Conservation (phyloP, 1,284 basidiomycete species). For the Ustilago xerochloae region DNA sequence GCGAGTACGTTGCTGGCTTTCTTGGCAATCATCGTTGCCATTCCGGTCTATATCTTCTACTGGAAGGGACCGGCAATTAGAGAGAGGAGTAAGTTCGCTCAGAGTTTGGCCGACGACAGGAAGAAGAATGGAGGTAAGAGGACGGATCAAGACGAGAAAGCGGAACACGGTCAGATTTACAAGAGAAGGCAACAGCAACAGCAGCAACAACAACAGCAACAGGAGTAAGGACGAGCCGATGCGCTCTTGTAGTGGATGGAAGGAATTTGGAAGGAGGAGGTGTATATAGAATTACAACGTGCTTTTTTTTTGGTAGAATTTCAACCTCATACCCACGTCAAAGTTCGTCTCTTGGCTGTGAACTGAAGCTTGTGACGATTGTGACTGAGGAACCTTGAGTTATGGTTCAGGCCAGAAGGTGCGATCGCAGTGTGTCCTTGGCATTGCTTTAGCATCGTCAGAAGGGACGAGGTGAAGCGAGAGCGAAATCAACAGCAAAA, state of each 20-base stretch:
- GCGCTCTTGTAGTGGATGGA: background rate
- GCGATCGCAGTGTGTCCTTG: too few species aligned
- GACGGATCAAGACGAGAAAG: slow-evolving; percentile 36
- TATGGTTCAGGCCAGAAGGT: too few species aligned
- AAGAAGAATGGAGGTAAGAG: slow-evolving; percentile 51
- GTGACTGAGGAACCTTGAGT: too few species aligned
- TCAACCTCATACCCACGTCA: too few species aligned
- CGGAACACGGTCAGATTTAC: slow-evolving; percentile 21
- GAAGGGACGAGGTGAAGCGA: too few species aligned
- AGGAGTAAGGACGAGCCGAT: background rate
- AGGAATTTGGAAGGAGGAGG: too few species aligned
- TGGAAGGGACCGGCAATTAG: slow-evolving; percentile 68
- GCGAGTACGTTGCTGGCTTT: slow-evolving; percentile 69
- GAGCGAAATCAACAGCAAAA: too few species aligned
- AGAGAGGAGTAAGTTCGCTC: slow-evolving; percentile 68
- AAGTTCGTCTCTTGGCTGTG: background rate
- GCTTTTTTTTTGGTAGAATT: too few species aligned
- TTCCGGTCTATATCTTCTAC: slow-evolving; percentile 70
- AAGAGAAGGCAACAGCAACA: slow-evolving; percentile 2
- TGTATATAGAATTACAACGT: slow-evolving; percentile 1
- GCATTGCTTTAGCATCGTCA: too few species aligned
- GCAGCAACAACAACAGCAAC: slow-evolving; percentile 11
- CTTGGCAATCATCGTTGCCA: slow-evolving; percentile 68
- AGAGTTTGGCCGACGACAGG: slow-evolving; percentile 66
- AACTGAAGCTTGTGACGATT: too few species aligned